These are phyloP conservation scores for Ceratocystis smalleyi DNA, from an alignment of 2,329 filamentous ascomycete genomes.

Conservation along the genomic window DNA sequence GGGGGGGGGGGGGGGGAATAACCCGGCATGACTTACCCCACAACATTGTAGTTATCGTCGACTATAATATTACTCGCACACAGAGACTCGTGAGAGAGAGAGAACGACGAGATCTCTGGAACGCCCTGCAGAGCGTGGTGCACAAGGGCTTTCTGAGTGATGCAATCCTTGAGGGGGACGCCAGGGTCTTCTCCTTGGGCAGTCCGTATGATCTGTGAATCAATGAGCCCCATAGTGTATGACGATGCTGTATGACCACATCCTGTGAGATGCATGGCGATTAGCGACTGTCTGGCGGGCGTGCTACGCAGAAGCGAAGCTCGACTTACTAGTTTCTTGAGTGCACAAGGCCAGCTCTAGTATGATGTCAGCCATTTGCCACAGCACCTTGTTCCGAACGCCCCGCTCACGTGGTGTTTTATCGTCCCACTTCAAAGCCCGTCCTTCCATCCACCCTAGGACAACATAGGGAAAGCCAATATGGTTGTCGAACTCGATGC, in stretches of 20 bases:
- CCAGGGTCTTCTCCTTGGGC: slow-evolving; percentile 1
- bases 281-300: background rate
- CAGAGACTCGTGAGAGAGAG: slow-evolving; percentile 11
- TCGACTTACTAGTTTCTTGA: slow-evolving; percentile 15
- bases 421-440: slow-evolving; percentile 8
- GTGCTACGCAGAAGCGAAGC: background rate
- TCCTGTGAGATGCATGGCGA: background rate
- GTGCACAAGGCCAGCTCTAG: slow-evolving; percentile 15
- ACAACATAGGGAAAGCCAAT: slow-evolving; percentile 14
- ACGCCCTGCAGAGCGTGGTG: slow-evolving; percentile 9
- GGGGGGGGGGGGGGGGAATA: too few relatives aligned
- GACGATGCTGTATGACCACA: slow-evolving; percentile 9
- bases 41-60: slow-evolving; percentile 11
- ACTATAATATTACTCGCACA: slow-evolving; percentile 12
- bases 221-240: slow-evolving; percentile 13
- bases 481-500: slow-evolving; percentile 5
- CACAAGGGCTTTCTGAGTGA: slow-evolving; percentile 9
- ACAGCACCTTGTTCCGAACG: slow-evolving; percentile 9
- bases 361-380: slow-evolving; percentile 15
- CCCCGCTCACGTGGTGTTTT: background rate
- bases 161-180: slow-evolving; percentile 6
- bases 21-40: background rate
- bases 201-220: slow-evolving; percentile 7
- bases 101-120: slow-evolving; percentile 11
- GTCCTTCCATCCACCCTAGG: slow-evolving; percentile 14